phyloP scores from a whole-genome alignment of 2,329 filamentous ascomycete genomes.

The Venturia effusa region DNA sequence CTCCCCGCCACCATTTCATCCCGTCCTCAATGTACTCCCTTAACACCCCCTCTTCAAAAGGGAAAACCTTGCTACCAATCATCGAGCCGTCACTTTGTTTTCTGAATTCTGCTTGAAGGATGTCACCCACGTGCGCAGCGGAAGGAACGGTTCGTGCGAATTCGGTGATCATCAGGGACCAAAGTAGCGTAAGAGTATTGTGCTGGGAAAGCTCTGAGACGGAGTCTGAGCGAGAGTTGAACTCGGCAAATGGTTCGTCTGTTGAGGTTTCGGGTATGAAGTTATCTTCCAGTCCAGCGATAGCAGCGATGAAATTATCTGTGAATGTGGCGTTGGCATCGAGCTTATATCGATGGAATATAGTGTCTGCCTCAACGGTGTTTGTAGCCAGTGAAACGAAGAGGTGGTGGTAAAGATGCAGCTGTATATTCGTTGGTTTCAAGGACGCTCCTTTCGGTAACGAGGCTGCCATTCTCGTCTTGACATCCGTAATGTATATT shows the following conservation, averaged over 20 bases:
- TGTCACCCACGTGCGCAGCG: conserved; percentile 32
- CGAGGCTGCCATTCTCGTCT: conserved; percentile 60
- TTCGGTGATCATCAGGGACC: conserved; percentile 52
- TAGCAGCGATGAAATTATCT: conserved; percentile 65
- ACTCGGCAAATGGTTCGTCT: conserved; percentile 17
- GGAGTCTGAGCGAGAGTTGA: conserved; percentile 18
- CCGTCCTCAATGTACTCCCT: conserved; percentile 56
- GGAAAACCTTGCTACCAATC: conserved; percentile 50
- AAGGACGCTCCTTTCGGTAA: conserved; percentile 56
- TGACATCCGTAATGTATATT: conserved; percentile 79
- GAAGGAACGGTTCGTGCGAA: conserved; percentile 26
- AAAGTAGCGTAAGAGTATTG: conserved; percentile 49
- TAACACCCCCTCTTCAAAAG: conserved; percentile 54
- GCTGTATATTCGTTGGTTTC: conserved; percentile 70
- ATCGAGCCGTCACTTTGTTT: conserved; percentile 34
- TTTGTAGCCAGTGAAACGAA: conserved; percentile 65
- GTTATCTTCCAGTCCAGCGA: conserved; percentile 55
- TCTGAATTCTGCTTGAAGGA: conserved; percentile 48
- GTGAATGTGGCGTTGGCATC: conserved; percentile 58
- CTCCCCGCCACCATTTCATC: conserved; percentile 82
- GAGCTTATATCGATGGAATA: conserved; percentile 64
- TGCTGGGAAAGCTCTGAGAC: conserved; percentile 44
- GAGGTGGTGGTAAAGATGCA: conserved; percentile 82
- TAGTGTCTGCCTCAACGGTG: conserved; percentile 53
- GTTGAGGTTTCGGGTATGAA: conserved; percentile 38